Base-by-base conservation (phyloP, 306 rosid genomes). In the Elaeagnus macrophylla region DNA sequence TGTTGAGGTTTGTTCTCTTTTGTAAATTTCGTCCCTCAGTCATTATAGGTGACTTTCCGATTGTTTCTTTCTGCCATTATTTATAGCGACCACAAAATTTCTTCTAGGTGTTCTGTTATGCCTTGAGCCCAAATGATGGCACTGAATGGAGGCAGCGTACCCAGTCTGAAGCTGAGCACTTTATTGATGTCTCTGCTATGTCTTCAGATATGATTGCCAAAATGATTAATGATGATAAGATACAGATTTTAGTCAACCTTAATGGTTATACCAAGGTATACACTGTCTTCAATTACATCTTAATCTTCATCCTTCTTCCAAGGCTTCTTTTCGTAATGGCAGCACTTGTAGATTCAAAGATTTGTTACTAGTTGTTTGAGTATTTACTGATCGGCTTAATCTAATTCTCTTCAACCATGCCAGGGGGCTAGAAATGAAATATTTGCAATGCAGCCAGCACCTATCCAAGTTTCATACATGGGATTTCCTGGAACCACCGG, bases 401-500 rank as follows among this genome's bases (percentile, higher is more conserved):
- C 51, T 57, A 4, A 8, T 56, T 13, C 42, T 13, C 50, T 17
- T 53, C 60, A 46, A 42, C 63, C 56, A 60, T 77, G 25, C 32
- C 74, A 90, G 97, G 97, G 97, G 72, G 97, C 97, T 10, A 72
- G 97, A 65, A 90, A 90, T 77, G 97, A 90, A 72, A 86, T 90
- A 73, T 90, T 90, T 76, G 85, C 95, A 47, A 80, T 77, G 73
- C 91, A 84, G 74, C 96, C 99, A 66, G 95, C 99, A 54, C 99
- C 99, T 12, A 72, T 93, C 73, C 99, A 93, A 77, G 96, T 93
- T 67, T 93, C 99, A 63, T 93, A 93, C 55, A 93, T 93, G 99
- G 99, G 99, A 12, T 93, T 93, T 74, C 99, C 99, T 44, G 99
- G 99, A 54, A 93, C 96, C 51, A 93, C 99, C 0, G 99, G 99